Evolutionary conservation across 2,329 filamentous ascomycete genomes (phyloP).

Genomic region (Claviceps purpurea): DNA sequence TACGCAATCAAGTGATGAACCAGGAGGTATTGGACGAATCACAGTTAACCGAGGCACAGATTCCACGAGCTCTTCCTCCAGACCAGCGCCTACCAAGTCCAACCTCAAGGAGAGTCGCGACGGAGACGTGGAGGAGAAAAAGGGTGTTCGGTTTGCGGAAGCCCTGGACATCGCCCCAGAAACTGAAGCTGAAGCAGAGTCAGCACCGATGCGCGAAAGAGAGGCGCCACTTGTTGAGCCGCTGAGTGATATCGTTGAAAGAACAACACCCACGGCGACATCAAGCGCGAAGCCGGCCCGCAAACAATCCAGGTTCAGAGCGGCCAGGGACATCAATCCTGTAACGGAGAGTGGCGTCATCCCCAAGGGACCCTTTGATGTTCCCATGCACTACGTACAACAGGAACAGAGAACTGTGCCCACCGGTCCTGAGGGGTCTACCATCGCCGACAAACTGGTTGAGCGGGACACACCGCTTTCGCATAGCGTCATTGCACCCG

Average conservation of each 20-base stretch:
- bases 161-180: conserved; percentile 54
- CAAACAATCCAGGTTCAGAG: conserved; percentile 40
- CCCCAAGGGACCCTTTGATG: conserved; percentile 30
- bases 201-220: conserved; percentile 10
- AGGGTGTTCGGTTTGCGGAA: conserved; percentile 71
- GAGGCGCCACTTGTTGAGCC: conserved; percentile 29
- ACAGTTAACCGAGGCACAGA: conserved; percentile 26
- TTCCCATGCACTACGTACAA: conserved; percentile 27
- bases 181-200: conserved; percentile 9
- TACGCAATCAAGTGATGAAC: conserved; percentile 19
- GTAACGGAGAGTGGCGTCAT: conserved; percentile 8
- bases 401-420: conserved; percentile 26
- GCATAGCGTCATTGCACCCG: conserved; percentile 25
- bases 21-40: conserved; percentile 45
- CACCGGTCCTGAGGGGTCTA: conserved; percentile 35
- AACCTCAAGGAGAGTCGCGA: conserved; percentile 18
- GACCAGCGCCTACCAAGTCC: conserved; percentile 17
- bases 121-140: conserved; percentile 28
- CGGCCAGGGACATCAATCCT: conserved; percentile 17
- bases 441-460: conserved; percentile 46
- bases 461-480: conserved; percentile 32
- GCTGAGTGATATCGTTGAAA: conserved; percentile 40
- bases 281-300: conserved; percentile 19
- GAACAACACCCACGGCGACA: conserved; percentile 17
- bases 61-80: conserved; percentile 10